These are phyloP conservation scores for Raphanus sativus DNA, from an alignment of 345 rosid species.

Conservation along the genomic window DNA sequence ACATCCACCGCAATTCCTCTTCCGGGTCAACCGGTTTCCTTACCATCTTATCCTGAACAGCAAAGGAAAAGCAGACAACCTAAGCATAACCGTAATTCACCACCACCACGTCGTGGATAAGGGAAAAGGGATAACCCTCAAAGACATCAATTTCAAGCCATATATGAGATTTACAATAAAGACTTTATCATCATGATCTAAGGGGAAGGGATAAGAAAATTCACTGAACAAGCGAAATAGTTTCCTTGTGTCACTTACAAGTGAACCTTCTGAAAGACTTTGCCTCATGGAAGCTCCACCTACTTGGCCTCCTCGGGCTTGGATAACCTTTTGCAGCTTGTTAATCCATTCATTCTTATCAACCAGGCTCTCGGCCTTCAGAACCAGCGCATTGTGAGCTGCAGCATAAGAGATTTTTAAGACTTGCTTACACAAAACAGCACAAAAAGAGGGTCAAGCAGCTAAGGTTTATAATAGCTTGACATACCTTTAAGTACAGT, in stretches of 20 bases:
- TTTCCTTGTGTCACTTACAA: conserved; percentile 56
- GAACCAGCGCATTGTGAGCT: conserved; percentile 80
- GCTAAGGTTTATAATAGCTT: not conserved
- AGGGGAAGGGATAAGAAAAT: not conserved
- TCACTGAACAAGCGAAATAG: not conserved
- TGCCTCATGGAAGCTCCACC: conserved; percentile 63
- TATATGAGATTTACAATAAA: not conserved
- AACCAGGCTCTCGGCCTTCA: conserved; percentile 83
- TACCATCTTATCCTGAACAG: conserved; percentile 82
- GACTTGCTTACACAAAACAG: conserved; percentile 1
- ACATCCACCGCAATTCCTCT: conserved; percentile 99
- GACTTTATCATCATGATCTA: conserved; percentile 3
- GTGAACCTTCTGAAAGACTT: conserved; percentile 93
- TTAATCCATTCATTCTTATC: conserved; percentile 89
- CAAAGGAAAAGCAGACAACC: not conserved
- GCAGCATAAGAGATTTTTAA: conserved; percentile 29
- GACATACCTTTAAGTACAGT: conserved; percentile 72
- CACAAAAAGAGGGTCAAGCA: conserved; percentile 3
- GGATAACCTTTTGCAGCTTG: conserved; percentile 69
- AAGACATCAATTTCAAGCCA: not conserved
- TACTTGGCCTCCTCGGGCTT: conserved; percentile 64
- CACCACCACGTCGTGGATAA: not conserved
- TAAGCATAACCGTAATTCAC: conserved; percentile 9
- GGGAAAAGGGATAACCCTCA: not conserved
- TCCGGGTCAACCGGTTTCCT: conserved; percentile 96